phyloP scores from a whole-genome alignment of 257 asterid species.

The Leptodermis oblonga region DNA sequence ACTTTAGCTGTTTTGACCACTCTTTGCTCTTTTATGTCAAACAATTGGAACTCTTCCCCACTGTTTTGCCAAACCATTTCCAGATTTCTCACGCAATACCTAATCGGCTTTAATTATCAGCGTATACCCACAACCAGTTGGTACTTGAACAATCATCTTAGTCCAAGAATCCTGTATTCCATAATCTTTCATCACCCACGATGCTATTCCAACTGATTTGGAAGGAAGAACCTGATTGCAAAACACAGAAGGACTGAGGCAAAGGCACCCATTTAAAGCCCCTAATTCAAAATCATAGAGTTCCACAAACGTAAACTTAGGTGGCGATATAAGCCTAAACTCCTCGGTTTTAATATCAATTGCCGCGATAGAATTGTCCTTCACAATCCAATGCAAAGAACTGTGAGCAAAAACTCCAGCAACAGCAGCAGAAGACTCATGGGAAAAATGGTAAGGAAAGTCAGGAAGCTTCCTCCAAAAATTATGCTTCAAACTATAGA shows the following conservation, averaged over 20 bases:
- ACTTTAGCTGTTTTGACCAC: background rate
- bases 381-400: background rate
- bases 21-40: background rate
- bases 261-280: background rate
- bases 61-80: background rate
- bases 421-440: background rate
- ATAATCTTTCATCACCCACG: background rate
- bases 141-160: background rate
- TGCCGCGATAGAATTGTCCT: background rate
- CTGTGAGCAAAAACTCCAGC: background rate
- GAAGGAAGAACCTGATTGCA: background rate
- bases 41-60: background rate
- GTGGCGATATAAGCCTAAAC: background rate
- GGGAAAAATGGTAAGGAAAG: background rate
- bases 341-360: background rate
- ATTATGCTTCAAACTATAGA: background rate
- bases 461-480: background rate
- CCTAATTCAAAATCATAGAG: background rate
- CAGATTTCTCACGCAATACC: background rate
- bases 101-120: background rate
- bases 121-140: background rate
- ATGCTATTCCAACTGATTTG: background rate
- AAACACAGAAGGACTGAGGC: background rate
- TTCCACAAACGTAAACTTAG: background rate
- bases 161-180: conserved; percentile 2